These are phyloP conservation scores for Cyberlindnera japonica DNA, from an alignment of 805 yeast genomes.

Conservation along the genomic window DNA sequence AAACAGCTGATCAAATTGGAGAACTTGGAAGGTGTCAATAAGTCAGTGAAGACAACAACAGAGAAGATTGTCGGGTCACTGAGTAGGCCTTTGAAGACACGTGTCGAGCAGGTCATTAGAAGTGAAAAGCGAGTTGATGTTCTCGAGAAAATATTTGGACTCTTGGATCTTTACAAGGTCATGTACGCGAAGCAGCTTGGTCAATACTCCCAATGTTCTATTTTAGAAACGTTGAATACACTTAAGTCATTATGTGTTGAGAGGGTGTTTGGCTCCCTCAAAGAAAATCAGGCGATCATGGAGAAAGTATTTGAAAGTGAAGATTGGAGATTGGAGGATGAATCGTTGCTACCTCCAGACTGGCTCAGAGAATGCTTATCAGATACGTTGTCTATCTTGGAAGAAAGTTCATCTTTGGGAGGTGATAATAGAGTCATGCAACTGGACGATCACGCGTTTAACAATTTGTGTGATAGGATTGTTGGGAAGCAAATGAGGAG, in stretches of 20 bases:
- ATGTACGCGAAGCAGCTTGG: conserved; percentile 48
- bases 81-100: conserved; percentile 55
- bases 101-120: conserved; percentile 65
- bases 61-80: conserved; percentile 51
- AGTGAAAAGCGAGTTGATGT: conserved; percentile 56
- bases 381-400: conserved; percentile 51
- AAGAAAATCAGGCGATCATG: conserved; percentile 32
- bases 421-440: conserved; percentile 33
- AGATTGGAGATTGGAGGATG: conserved; percentile 34
- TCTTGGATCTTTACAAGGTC: conserved; percentile 62
- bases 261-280: conserved; percentile 38
- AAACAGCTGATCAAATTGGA: conserved; percentile 22
- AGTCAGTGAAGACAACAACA: conserved; percentile 33
- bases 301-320: conserved; percentile 22
- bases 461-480: conserved; percentile 37
- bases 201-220: conserved; percentile 18
- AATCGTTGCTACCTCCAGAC: conserved; percentile 76
- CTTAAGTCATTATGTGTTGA: conserved; percentile 35
- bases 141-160: conserved; percentile 55
- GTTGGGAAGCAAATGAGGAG: conserved; percentile 43
- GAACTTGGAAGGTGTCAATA: conserved; percentile 16
- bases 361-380: conserved; percentile 70
- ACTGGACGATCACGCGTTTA: conserved; percentile 34
- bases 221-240: conserved; percentile 27
- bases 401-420: conserved; percentile 6